Conservation (phyloP, 148 eudicot species). For the Heliamphora exappendiculata region DNA sequence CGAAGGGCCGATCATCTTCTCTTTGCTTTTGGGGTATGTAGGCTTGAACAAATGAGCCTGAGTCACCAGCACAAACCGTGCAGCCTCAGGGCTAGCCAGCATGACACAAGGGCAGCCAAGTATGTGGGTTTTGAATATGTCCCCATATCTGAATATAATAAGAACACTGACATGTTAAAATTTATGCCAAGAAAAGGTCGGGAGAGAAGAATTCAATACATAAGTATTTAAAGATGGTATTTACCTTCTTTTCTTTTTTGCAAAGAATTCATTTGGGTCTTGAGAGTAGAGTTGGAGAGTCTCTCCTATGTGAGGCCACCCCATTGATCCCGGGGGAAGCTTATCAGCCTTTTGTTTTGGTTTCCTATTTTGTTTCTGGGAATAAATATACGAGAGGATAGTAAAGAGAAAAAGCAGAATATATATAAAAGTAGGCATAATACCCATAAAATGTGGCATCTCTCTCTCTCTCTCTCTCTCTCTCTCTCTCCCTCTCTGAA, state of each 20-base stretch:
- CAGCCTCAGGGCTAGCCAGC: constrained; percentile 74
- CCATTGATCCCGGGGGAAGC: constrained; percentile 87
- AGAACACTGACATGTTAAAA: neutral
- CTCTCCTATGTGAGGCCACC: constrained; percentile 84
- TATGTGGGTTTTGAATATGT: constrained; percentile 76
- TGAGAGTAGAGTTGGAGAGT: constrained; percentile 74
- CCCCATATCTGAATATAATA: constrained; percentile 59
- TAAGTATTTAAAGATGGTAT: neutral
- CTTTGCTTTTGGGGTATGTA: constrained; percentile 82
- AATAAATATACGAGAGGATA: constrained; percentile 18
- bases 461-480: constrained; percentile 9
- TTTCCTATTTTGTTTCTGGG: constrained; percentile 18
- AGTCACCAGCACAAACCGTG: constrained; percentile 59
- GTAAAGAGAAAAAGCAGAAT: constrained; percentile 20
- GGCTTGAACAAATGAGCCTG: constrained; percentile 78
- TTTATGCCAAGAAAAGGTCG: neutral
- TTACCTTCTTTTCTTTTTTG: constrained; percentile 55
- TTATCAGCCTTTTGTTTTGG: constrained; percentile 28
- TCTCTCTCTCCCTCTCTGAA: neutral
- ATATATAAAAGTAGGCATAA: constrained; percentile 17
- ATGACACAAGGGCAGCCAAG: constrained; percentile 87
- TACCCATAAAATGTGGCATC: constrained; percentile 7
- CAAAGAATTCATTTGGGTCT: constrained; percentile 62
- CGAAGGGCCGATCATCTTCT: constrained; percentile 58
- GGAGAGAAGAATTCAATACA: neutral